Percentiles rank a stretch among this genome's conserved stretches.
These are phyloP conservation scores for Metschnikowia arizonensis DNA, from an alignment of 805 yeast species.

Conservation along the genomic window DNA sequence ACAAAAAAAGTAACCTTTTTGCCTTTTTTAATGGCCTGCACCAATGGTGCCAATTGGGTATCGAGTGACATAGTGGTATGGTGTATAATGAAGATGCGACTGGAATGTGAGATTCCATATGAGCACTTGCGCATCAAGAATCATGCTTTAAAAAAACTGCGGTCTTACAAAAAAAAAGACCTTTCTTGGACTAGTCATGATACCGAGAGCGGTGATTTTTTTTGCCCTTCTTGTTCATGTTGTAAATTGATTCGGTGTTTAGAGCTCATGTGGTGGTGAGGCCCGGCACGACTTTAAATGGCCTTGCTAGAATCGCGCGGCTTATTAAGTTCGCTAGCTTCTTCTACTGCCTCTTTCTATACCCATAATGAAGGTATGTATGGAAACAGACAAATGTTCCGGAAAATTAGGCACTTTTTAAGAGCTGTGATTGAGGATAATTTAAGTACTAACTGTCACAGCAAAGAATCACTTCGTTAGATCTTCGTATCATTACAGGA, in stretches of 20 bases:
- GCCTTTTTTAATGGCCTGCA: constrained; percentile 27
- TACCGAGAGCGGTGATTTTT: neutral
- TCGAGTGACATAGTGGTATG: constrained; percentile 10
- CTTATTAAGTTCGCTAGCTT: neutral
- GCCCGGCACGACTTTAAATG: constrained; percentile 1
- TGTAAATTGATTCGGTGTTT: neutral
- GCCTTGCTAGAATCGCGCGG: constrained; percentile 2
- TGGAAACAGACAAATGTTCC: neutral
- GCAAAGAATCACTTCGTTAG: constrained; percentile 86
- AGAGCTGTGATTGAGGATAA: neutral
- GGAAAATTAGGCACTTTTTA: neutral
- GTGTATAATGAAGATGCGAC: neutral
- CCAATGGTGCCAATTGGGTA: constrained; percentile 25
- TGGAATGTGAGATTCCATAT: neutral
- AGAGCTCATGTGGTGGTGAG: neutral
- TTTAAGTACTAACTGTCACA: constrained; percentile 21
- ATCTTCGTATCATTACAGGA: constrained; percentile 62
- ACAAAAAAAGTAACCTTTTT: constrained; percentile 56
- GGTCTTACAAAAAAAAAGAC: neutral
- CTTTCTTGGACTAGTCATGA: neutral
- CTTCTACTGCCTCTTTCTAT: neutral
- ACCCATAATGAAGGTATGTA: constrained; percentile 3
- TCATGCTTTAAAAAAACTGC: constrained; percentile 1
- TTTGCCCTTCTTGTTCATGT: neutral
- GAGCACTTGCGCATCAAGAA: constrained; percentile 3